A percentile compares a stretch with the other conserved stretches of the same genome.
These are phyloP conservation scores for Penicillium sp. DNA, from an alignment of 2,329 filamentous ascomycete species.

Conservation along the genomic window DNA sequence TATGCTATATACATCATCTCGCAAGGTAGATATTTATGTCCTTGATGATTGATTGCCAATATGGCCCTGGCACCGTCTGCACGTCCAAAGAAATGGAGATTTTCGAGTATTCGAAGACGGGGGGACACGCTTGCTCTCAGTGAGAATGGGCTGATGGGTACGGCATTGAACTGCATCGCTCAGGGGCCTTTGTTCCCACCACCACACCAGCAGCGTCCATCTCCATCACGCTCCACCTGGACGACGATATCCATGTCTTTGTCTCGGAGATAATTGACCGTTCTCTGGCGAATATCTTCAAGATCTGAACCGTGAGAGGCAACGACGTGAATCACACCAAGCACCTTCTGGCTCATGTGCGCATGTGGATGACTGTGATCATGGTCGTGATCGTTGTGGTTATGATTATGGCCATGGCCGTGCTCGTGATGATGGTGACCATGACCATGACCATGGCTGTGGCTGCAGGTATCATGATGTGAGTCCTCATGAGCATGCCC, in stretches of 20 bases:
- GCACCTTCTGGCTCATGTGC: slow-evolving; percentile 46
- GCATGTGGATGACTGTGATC: slow-evolving; percentile 30
- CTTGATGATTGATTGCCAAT: no score
- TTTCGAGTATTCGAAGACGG: no score
- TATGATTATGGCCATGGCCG: slow-evolving; percentile 29
- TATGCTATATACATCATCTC: no score
- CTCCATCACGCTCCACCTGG: slow-evolving; percentile 83
- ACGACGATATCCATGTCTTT: slow-evolving; percentile 78
- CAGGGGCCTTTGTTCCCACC: slow-evolving; percentile 40
- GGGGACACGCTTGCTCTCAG: no score
- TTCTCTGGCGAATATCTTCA: slow-evolving; percentile 80
- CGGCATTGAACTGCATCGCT: neutral
- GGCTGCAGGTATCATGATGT: slow-evolving; percentile 29
- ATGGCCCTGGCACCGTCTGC: no score
- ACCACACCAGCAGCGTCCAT: slow-evolving; percentile 63
- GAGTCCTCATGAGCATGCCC: slow-evolving; percentile 38
- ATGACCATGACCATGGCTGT: slow-evolving; percentile 33
- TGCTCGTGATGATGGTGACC: slow-evolving; percentile 27
- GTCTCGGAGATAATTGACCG: slow-evolving; percentile 65
- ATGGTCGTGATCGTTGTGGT: slow-evolving; percentile 35
- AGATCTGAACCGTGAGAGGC: slow-evolving; percentile 68
- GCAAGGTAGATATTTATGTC: no score
- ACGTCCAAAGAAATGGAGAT: no score
- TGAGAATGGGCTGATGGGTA: no score
- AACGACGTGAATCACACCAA: slow-evolving; percentile 84